Percentiles rank a stretch among this genome's conserved stretches.
phyloP scores from a whole-genome alignment of 202 grass and related monocot genomes.

The Cymbopogon flexuosus region DNA sequence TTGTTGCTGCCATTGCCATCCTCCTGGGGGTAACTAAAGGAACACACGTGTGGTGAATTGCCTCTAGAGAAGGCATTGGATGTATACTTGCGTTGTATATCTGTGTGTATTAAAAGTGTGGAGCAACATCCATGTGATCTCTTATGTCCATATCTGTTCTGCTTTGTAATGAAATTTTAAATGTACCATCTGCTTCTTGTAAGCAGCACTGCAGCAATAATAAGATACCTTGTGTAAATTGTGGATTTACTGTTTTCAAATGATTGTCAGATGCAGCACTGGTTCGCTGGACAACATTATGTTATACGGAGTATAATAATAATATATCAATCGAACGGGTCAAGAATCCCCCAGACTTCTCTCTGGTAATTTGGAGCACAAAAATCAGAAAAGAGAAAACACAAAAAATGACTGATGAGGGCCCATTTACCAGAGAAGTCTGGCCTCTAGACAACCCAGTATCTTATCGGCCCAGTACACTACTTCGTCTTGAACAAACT shows the following conservation, averaged over 20 bases:
- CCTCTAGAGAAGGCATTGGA: not conserved
- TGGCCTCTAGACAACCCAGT: not conserved
- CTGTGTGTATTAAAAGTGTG: constrained; percentile 24
- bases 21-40: constrained; percentile 54
- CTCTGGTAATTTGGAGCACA: not conserved
- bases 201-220: not conserved
- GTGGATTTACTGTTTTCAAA: not conserved
- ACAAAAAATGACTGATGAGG: not conserved
- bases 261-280: no score
- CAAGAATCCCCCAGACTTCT: no score
- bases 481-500: no score
- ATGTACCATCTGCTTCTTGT: not conserved
- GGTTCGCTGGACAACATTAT: not conserved
- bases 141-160: not conserved
- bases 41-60: constrained; percentile 31
- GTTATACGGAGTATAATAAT: not conserved
- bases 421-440: not conserved
- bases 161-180: constrained; percentile 1
- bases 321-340: not conserved
- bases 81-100: constrained; percentile 21
- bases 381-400: not conserved
- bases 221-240: not conserved
- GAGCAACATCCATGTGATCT: not conserved
- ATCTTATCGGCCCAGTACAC: not conserved
- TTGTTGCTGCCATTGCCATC: constrained; percentile 52